phyloP scores from a whole-genome alignment of 345 rosid species.

The Syzygium oleosum region DNA sequence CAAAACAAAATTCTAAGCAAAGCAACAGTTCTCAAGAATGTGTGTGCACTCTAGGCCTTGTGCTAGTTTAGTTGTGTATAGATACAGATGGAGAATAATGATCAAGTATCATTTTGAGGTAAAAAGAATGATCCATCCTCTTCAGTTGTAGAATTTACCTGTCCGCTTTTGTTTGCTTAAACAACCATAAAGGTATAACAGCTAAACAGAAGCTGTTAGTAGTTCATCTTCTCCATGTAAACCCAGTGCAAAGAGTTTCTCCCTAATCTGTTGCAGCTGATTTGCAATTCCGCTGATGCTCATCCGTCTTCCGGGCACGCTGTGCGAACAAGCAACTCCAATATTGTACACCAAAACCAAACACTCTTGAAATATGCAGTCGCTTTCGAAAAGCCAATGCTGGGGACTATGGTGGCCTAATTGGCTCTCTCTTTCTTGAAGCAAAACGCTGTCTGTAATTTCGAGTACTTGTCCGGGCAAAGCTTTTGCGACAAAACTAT shows the following conservation, averaged over 20 bases:
- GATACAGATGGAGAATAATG: neutral
- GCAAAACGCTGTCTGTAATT: too few species aligned
- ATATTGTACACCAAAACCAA: neutral
- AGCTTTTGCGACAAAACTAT: too few species aligned
- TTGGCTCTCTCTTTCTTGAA: too few species aligned
- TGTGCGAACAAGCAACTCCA: neutral
- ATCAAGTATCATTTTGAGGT: neutral
- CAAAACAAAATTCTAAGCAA: neutral
- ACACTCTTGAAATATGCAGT: neutral
- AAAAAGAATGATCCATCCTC: neutral
- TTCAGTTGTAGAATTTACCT: neutral
- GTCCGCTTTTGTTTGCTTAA: neutral
- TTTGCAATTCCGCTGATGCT: neutral
- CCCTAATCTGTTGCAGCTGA: neutral
- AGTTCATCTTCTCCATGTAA: neutral
- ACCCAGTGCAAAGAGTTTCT: neutral
- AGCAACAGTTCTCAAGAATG: neutral
- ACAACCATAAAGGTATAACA: too few species aligned
- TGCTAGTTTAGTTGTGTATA: neutral
- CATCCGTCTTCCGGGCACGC: neutral
- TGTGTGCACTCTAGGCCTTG: neutral
- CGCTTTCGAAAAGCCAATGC: neutral
- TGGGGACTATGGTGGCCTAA: neutral
- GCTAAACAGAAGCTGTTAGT: neutral
- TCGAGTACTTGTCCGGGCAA: too few species aligned